phyloP scores from a whole-genome alignment of 805 yeast genomes.

The Deakozyma indianensis region DNA sequence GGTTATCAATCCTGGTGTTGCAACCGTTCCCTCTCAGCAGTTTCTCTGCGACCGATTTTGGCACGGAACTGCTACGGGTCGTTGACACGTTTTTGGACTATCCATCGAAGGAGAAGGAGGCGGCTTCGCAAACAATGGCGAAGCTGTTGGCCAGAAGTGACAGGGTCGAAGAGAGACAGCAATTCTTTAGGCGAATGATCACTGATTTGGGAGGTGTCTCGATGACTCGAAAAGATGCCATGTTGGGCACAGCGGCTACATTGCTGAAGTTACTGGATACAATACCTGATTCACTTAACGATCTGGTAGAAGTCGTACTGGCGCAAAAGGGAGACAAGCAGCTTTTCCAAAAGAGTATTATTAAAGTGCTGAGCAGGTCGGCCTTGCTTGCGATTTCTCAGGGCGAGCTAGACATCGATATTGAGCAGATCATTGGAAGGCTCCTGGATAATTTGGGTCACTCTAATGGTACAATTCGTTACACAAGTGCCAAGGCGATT shows the following conservation, averaged over 20 bases:
- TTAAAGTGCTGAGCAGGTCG: neutral
- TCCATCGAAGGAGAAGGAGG: neutral
- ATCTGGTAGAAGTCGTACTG: neutral
- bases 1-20: neutral
- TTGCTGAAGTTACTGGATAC: neutral
- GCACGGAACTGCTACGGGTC: neutral
- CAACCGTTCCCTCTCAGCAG: neutral
- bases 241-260: neutral
- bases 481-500: neutral
- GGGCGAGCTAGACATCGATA: neutral
- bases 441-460: neutral
- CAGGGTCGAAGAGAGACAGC: neutral
- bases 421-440: neutral
- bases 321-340: neutral
- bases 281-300: neutral
- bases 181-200: neutral
- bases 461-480: neutral
- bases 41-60: neutral
- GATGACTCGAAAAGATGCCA: neutral
- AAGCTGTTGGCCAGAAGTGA: neutral
- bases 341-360: neutral
- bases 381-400: neutral
- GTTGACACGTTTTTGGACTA: neutral
- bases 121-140: neutral
- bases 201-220: neutral